These are phyloP conservation scores for Chlamydomonas asymmetrica DNA, from an alignment of 139 green algal genomes.

Conservation along the genomic window DNA sequence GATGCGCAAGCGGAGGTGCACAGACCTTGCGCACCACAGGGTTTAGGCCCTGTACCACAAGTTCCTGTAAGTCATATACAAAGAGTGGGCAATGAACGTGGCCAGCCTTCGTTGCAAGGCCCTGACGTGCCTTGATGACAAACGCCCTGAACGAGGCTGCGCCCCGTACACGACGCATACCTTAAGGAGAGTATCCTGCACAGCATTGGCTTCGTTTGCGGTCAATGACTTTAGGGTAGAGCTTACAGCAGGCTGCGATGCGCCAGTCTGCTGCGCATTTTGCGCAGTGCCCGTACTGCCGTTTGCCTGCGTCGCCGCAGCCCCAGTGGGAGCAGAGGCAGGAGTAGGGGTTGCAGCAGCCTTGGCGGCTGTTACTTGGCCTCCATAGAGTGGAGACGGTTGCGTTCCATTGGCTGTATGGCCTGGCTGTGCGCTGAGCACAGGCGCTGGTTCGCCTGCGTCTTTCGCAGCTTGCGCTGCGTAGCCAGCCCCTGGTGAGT, in stretches of 20 bases:
- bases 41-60: too few species aligned
- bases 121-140: neutral
- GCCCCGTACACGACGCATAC: conserved; percentile 9
- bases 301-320: neutral
- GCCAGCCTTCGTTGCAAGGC: too few species aligned
- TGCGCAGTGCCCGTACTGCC: neutral
- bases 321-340: neutral
- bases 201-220: conserved; percentile 33
- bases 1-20: neutral
- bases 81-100: too few species aligned
- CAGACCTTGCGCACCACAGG: neutral
- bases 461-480: neutral
- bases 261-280: neutral
- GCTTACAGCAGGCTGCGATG: conserved; percentile 21
- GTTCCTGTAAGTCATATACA: too few species aligned
- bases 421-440: too few species aligned
- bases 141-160: too few species aligned
- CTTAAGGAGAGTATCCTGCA: conserved; percentile 48
- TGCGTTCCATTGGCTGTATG: neutral
- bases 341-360: neutral
- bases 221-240: conserved; percentile 31
- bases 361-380: neutral
- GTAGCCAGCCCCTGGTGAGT: too few species aligned
- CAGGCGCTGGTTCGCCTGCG: neutral
- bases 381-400: neutral